These are phyloP conservation scores for Penicillium lividum DNA, from an alignment of 495 filamentous ascomycete species.

Conservation along the genomic window DNA sequence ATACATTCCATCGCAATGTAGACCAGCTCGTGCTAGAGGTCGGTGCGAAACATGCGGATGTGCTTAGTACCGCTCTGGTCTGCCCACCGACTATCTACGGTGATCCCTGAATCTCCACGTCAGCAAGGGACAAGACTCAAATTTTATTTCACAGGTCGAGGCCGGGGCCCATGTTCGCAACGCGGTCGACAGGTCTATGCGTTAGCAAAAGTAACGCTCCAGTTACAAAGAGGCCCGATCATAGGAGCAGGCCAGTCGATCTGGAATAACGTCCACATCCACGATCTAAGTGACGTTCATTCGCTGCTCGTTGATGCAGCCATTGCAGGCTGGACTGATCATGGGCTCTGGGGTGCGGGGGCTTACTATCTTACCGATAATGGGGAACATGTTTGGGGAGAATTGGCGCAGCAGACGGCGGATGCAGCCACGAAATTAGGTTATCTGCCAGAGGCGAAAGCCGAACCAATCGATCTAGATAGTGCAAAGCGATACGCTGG, in stretches of 20 bases:
- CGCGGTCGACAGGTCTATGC: conserved; percentile 61
- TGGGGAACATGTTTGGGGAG: conserved; percentile 67
- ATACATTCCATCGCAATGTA: conserved; percentile 54
- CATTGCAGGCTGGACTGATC: conserved; percentile 41
- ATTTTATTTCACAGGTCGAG: conserved; percentile 28
- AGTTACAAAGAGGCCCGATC: conserved; percentile 58
- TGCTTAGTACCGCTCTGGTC: conserved; percentile 64
- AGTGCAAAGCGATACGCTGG: conserved; percentile 33
- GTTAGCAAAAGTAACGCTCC: conserved; percentile 54
- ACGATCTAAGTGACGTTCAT: conserved; percentile 65
- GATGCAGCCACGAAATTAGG: conserved; percentile 59
- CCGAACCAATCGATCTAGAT: conserved; percentile 35
- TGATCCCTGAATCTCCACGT: not conserved
- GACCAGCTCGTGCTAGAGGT: conserved; percentile 55
- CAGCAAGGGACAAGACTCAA: not conserved
- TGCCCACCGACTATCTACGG: conserved; percentile 78
- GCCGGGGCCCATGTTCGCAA: conserved; percentile 65
- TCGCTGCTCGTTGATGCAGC: conserved; percentile 65
- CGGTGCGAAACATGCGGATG: conserved; percentile 37
- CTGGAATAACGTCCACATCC: conserved; percentile 70
- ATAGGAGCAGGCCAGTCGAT: conserved; percentile 58
- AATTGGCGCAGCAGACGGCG: conserved; percentile 58
- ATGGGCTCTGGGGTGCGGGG: conserved; percentile 65
- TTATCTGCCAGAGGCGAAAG: conserved; percentile 54
- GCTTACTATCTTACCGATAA: conserved; percentile 75